These are phyloP conservation scores for Penicillium sp. DNA, from an alignment of 2,329 filamentous ascomycete genomes.

Conservation along the genomic window DNA sequence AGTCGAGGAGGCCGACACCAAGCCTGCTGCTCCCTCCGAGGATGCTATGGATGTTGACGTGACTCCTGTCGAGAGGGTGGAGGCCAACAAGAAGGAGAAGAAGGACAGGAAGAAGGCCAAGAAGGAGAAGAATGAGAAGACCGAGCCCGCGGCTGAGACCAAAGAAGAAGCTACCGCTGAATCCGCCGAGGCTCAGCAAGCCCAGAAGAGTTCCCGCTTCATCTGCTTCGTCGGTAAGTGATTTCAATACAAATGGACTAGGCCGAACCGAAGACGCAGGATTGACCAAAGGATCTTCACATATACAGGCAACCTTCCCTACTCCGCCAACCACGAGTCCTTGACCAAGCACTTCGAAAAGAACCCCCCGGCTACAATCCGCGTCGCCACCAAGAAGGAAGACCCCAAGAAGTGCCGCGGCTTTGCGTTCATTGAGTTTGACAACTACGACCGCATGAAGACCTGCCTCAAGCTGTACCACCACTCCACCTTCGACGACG, in stretches of 20 bases:
- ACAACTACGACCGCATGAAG: slow-evolving; percentile 82
- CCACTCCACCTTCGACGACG: slow-evolving; percentile 70
- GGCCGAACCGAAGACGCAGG: neutral
- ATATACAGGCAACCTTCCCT: slow-evolving; percentile 76
- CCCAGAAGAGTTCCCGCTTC: slow-evolving; percentile 56
- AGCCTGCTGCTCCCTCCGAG: slow-evolving; percentile 6
- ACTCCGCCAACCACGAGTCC: slow-evolving; percentile 67
- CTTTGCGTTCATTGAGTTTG: slow-evolving; percentile 87
- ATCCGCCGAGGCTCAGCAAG: slow-evolving; percentile 14
- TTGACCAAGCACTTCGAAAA: slow-evolving; percentile 75
- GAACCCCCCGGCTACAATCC: slow-evolving; percentile 66
- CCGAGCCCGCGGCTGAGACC: slow-evolving; percentile 16
- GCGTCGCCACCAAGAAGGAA: slow-evolving; percentile 67
- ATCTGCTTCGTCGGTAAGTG: slow-evolving; percentile 70
- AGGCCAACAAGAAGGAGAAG: slow-evolving; percentile 20
- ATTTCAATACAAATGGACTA: neutral
- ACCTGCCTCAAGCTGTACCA: slow-evolving; percentile 89
- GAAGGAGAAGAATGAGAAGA: slow-evolving; percentile 19
- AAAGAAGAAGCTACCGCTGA: slow-evolving; percentile 17
- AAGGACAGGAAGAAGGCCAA: slow-evolving; percentile 22
- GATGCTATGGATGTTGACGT: slow-evolving; percentile 13
- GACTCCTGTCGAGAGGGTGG: slow-evolving; percentile 17
- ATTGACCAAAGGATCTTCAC: neutral
- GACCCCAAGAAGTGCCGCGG: slow-evolving; percentile 64
- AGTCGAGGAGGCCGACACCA: slow-evolving; percentile 8